Conservation (phyloP, 2,329 filamentous ascomycete species). For the Geosmithia putterillii region DNA sequence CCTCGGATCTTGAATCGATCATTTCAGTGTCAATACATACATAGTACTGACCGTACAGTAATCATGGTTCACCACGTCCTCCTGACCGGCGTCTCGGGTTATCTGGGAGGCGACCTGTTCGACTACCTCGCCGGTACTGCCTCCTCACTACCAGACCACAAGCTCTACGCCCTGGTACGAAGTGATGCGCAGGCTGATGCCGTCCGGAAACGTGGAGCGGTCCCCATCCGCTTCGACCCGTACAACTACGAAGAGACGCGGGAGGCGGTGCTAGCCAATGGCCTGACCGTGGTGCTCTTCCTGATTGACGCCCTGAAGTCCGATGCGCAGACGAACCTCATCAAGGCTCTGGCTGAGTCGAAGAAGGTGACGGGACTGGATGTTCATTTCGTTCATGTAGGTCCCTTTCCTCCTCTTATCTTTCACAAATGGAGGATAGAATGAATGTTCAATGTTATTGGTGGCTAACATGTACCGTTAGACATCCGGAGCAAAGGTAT, state of each 20-base stretch:
- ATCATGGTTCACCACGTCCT: conserved; percentile 21
- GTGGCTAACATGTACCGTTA: conserved; percentile 5
- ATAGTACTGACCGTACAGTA: no score
- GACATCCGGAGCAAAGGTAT: conserved; percentile 39
- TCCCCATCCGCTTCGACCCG: conserved; percentile 26
- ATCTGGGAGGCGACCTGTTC: conserved; percentile 37
- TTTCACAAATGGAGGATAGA: not conserved
- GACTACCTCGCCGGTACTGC: conserved; percentile 8
- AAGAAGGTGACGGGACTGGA: conserved; percentile 12
- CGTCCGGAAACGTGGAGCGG: conserved; percentile 27
- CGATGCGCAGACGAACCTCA: conserved; percentile 22
- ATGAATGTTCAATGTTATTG: no score
- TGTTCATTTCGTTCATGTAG: conserved; percentile 6
- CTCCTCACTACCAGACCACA: conserved; percentile 26
- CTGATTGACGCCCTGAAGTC: conserved; percentile 26
- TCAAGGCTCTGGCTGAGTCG: conserved; percentile 31
- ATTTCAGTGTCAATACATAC: no score
- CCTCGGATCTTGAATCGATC: no score
- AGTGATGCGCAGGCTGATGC: conserved; percentile 28
- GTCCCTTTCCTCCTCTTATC: not conserved
- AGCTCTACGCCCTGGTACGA: conserved; percentile 33
- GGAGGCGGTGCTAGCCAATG: conserved; percentile 22
- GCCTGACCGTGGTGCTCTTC: conserved; percentile 35
- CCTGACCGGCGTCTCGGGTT: conserved; percentile 38
- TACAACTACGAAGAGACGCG: conserved; percentile 20